These are phyloP conservation scores for Moesziomyces aphidis DNA, from an alignment of 1,284 basidiomycete genomes.

Conservation along the genomic window DNA sequence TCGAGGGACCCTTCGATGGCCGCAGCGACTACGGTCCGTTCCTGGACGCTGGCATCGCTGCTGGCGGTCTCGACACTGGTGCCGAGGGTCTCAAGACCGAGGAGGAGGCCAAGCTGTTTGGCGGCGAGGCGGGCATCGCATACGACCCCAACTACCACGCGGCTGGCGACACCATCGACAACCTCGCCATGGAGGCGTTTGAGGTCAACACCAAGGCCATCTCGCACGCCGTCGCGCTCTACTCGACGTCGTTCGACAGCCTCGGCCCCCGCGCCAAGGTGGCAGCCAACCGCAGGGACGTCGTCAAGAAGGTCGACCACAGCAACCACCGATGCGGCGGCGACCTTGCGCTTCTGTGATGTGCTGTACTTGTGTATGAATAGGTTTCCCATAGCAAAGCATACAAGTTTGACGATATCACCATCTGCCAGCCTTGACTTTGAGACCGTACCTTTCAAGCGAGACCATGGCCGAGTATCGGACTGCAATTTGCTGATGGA, in stretches of 20 bases:
- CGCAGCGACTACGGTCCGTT: conserved; percentile 41
- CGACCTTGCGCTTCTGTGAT: conserved; percentile 19
- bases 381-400: too few relatives aligned
- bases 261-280: conserved; percentile 13
- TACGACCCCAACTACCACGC: conserved; percentile 45
- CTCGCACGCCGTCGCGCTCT: conserved; percentile 40
- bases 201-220: conserved; percentile 43
- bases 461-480: too few relatives aligned
- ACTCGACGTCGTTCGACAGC: conserved; percentile 23
- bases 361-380: too few relatives aligned
- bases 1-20: conserved; percentile 30
- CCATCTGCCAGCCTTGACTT: too few relatives aligned
- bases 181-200: conserved; percentile 36
- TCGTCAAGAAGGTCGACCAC: conserved; percentile 26
- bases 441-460: too few relatives aligned
- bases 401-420: too few relatives aligned
- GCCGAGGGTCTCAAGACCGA: conserved; percentile 41
- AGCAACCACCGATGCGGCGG: conserved; percentile 34
- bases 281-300: conserved; percentile 2
- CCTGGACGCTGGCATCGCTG: conserved; percentile 40
- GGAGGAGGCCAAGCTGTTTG: conserved; percentile 35
- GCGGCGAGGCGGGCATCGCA: conserved; percentile 25
- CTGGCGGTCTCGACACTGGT: conserved; percentile 39
- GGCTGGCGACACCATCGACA: conserved; percentile 29
- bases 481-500: too few relatives aligned